Evolutionary conservation across 140 eudicot species (phyloP), one percentile per base, ranked within the genome.

Genomic region (Flaveria floridana): DNA sequence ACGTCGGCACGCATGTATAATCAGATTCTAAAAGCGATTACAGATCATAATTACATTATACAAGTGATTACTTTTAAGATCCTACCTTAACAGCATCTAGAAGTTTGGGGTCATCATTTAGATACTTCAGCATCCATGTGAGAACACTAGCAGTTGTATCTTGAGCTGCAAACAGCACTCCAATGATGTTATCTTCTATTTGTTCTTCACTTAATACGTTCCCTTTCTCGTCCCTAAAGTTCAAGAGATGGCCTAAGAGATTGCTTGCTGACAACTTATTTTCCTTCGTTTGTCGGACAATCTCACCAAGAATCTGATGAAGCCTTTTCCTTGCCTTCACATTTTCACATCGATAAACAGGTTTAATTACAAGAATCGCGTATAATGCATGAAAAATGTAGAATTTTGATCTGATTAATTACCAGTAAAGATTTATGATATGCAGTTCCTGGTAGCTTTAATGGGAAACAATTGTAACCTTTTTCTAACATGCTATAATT

Each of bases 151-250:
- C 98, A 12, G 96, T 89, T 48, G 98, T 92, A 64, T 92, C 98
- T 77, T 92, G 98, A 63, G 98, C 98, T 67, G 98, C 98, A 80
- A 92, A 92, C 37, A 92, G 77, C 42, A 92, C 91, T 39, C 98
- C 98, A 16, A 89, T 92, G 5, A 92, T 76, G 76, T 92, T 92
- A 73, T 92, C 98, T 3, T 88, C 83, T 28, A 92, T 87, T 79
- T 89, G 87, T 74, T 89, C 86, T 6, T 84, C 92, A 18, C 78
- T 81, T 73, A 92, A 80, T 16, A 69, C 68, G 74, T 76, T 76
- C 21, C 91, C 89, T 46, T 77, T 70, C 57, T 86, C 91, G 70
- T 87, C 86, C 66, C 81, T 87, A 83, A 72, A 89, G 80, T 81
- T 87, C 61, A 92, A 77, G 19, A 92, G 86, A 73, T 83, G 86